Evolutionary conservation across 371 early-diverging fungal genomes (phyloP), one percentile per base, ranked within the genome.

Genomic region (Mortierella sp.): DNA sequence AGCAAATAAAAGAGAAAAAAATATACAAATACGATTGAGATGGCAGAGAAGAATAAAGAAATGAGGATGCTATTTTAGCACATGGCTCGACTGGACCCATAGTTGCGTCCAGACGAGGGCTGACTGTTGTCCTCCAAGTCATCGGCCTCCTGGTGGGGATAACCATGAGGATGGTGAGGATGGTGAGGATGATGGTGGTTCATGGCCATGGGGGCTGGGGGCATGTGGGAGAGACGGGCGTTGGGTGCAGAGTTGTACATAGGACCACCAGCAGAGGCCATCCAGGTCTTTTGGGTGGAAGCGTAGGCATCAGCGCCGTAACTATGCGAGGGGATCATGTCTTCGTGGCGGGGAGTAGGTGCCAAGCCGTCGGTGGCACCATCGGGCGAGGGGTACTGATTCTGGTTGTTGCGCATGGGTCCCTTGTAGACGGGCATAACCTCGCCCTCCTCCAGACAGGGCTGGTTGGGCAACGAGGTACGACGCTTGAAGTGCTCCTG

Each of bases 371-470:
- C 80, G n/a, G 66, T 50, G 22, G 73, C 78, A 50, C 75, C 68
- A 44, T 82, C 83, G 4, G 83, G 83, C 0, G 83, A 83, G 10
- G 83, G 83, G 44, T 83, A 83, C 55, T 83, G 83, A 48, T 78
- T 76, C 29, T 78, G 74, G 50, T 58, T 74, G 53, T 68, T 71
- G 55, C 76, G 83, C 29, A 71, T 74, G 0, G 76, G 72, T 16
- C 73, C 67, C 45, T 78, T 83, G 67, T 75, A 83, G 29, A 78
- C 68, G 8, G 83, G 79, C 75, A 83, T 61, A 3, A 73, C 64
- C 79, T 83, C 83, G 22, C 83, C 83, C 29, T 83, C 83, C 48
- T 83, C 83, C 26, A 83, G 64, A 50, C 75, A 74, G 24, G 83
- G 83, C 63, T 83, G 83, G 64, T 83, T 83, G 40, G 83, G 83